Evolutionary conservation across 257 asterid species (phyloP), one percentile per base, ranked within the genome.

Genomic region (Ballota nigra): DNA sequence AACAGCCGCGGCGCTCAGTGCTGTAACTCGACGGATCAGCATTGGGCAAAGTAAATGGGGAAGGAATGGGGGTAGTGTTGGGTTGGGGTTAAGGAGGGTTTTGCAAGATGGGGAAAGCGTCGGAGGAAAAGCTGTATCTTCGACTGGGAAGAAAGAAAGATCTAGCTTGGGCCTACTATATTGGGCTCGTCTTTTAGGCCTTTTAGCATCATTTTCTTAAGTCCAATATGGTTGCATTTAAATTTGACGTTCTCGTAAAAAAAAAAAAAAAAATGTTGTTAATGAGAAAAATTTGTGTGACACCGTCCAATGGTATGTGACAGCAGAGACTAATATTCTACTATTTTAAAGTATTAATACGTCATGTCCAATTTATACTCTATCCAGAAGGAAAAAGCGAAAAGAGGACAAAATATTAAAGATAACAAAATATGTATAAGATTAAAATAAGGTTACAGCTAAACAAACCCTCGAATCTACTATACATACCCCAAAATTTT

Each of bases 11-110:
- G 77, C 16, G 81, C 77, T 51, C 58, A 80, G 81, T 18, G 81
- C 72, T 10, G 89, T 68, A 18, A 78, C 85, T 69, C 95, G 88
- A 64, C 92, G 90, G 89, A 88, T 82, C 93, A 92, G 83, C 99
- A 92, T 89, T 78, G 66, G 84, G 59, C 26, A 33, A 63, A 52
- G 19, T 1, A 16, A 36, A 41, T 11, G 18, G 19, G 45, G 52
- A 11, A 8, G 13, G 3, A 6, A 28, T 2, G 8, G 9, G 9
- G 68, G 16, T 18, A 9, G 12, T 19, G 31, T 1, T 51, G 88
- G 77, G 31, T 1, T 51, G 88, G 77, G 84, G 82, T 76, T 73
- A 45, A 36, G 85, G 79, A 83, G 83, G 92, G 89, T 73, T 79
- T 69, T 65, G 79, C 22, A 29, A 28, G 16, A 31, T 31, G 66